Percentiles rank a stretch among this genome's conserved stretches.
Conservation (phyloP, 2,329 filamentous ascomycete genomes). For the Thielaviopsis ethacetica region DNA sequence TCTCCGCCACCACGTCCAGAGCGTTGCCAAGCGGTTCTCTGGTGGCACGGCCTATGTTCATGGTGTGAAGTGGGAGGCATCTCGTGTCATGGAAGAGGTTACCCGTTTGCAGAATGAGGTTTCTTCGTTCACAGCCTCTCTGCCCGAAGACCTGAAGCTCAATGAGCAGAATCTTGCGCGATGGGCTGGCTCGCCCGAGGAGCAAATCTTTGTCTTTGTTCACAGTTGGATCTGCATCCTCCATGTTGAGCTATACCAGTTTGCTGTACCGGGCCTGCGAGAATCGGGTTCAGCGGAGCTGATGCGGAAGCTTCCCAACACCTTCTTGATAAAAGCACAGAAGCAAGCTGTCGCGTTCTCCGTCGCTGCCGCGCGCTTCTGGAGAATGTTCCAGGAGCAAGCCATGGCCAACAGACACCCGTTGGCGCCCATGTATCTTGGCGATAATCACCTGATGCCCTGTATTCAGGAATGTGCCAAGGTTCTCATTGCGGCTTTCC, state of each 20-base stretch:
- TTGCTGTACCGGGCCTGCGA: constrained; percentile 21
- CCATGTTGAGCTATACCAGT: constrained; percentile 25
- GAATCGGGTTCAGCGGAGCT: constrained; percentile 20
- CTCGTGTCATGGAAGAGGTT: constrained; percentile 23
- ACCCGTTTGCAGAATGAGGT: constrained; percentile 23
- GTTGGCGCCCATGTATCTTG: constrained; percentile 13
- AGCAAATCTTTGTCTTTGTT: constrained; percentile 22
- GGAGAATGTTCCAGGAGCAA: constrained; percentile 19
- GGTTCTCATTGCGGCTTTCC: constrained; percentile 21
- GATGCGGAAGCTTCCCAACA: constrained; percentile 20
- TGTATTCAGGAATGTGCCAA: constrained; percentile 14
- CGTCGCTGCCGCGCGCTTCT: constrained; percentile 22
- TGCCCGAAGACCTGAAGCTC: constrained; percentile 20
- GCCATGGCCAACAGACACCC: constrained; percentile 16
- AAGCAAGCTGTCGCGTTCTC: constrained; percentile 25
- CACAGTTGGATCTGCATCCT: constrained; percentile 22
- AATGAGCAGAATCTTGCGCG: constrained; percentile 20
- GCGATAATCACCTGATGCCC: constrained; percentile 12
- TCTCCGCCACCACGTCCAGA: constrained; percentile 22
- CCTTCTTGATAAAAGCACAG: constrained; percentile 22
- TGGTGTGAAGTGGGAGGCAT: constrained; percentile 18
- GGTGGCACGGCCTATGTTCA: constrained; percentile 11
- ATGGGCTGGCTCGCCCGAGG: constrained; percentile 19
- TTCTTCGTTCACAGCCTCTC: constrained; percentile 20
- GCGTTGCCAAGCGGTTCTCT: constrained; percentile 13